A percentile compares a stretch with the other conserved stretches of the same genome.
Conservation (phyloP, 2,329 filamentous ascomycete species). For the Botryosphaeria agaves region DNA sequence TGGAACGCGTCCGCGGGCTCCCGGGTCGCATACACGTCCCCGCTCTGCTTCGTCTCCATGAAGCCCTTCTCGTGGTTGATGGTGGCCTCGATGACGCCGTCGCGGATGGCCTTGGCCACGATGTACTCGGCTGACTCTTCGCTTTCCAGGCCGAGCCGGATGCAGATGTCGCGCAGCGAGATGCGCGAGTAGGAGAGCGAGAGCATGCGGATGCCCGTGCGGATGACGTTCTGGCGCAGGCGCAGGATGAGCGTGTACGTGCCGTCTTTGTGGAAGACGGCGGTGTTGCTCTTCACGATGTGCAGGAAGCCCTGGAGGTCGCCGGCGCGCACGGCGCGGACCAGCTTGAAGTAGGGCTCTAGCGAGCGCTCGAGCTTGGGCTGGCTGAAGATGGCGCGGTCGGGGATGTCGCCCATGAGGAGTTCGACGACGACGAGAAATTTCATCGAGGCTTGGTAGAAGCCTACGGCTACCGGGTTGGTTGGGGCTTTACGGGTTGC, state of each 20-base stretch:
- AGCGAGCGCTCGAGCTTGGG: constrained; percentile 72
- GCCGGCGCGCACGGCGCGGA: constrained; percentile 90
- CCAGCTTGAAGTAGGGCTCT: constrained; percentile 82
- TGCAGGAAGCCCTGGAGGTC: constrained; percentile 88
- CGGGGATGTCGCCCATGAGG: constrained; percentile 95
- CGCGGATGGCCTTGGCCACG: constrained; percentile 93
- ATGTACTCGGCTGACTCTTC: constrained; percentile 99
- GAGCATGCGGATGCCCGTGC: constrained; percentile 98
- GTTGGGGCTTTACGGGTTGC: constrained; percentile 92
- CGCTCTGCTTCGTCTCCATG: constrained; percentile 96
- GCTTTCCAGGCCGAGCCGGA: constrained; percentile 79
- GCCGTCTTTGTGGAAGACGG: constrained; percentile 79
- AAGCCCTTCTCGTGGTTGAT: constrained; percentile 88
- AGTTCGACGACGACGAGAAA: constrained; percentile 92
- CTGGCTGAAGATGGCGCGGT: constrained; percentile 85
- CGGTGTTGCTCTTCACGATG: constrained; percentile 63
- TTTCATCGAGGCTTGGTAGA: constrained; percentile 92
- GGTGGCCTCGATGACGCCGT: constrained; percentile 91
- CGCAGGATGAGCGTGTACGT: constrained; percentile 93
- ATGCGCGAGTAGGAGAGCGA: constrained; percentile 96
- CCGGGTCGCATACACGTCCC: constrained; percentile 87
- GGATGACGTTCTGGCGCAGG: constrained; percentile 95
- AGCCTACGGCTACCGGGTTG: constrained; percentile 74
- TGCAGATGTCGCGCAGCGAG: constrained; percentile 91
- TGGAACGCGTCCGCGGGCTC: constrained; percentile 97